A percentile compares a stretch with the other conserved stretches of the same genome.
These are phyloP conservation scores for Leccinum rimulosum DNA, from an alignment of 768 basidiomycete species.

Conservation along the genomic window DNA sequence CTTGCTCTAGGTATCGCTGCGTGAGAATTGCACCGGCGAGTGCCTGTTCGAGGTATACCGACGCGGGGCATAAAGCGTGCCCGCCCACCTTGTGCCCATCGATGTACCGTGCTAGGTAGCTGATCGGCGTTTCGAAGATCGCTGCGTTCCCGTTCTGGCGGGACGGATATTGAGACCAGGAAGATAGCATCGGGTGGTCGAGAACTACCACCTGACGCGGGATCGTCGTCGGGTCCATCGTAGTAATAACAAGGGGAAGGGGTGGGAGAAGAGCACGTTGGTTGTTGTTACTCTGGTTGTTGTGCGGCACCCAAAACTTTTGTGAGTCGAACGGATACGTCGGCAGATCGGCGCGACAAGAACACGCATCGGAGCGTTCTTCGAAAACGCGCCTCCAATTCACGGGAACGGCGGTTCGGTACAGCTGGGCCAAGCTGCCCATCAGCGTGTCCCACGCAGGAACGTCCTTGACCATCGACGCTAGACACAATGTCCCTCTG, in stretches of 20 bases:
- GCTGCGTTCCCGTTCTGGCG: slow-evolving; percentile 35
- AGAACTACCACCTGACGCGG: slow-evolving; percentile 6
- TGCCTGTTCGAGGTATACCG: slow-evolving; percentile 59
- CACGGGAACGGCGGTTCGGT: slow-evolving; percentile 39
- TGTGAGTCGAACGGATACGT: slow-evolving; percentile 59
- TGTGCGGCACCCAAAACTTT: slow-evolving; percentile 56
- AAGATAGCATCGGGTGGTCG: slow-evolving; percentile 37
- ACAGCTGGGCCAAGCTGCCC: slow-evolving; percentile 48
- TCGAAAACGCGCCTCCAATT: slow-evolving; percentile 56
- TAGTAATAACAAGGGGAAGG: not conserved
- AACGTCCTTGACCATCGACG: slow-evolving; percentile 47
- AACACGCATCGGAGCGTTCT: slow-evolving; percentile 34
- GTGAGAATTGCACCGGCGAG: slow-evolving; percentile 44
- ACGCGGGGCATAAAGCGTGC: slow-evolving; percentile 60
- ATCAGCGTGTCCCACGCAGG: slow-evolving; percentile 46
- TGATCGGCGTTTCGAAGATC: slow-evolving; percentile 54
- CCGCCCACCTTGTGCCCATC: slow-evolving; percentile 58
- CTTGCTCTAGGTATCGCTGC: slow-evolving; percentile 30
- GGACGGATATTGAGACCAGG: slow-evolving; percentile 44
- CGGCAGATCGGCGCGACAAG: slow-evolving; percentile 52
- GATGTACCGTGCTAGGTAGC: slow-evolving; percentile 43
- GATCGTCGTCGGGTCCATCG: not conserved
- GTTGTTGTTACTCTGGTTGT: slow-evolving; percentile 26
- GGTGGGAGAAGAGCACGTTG: not conserved
- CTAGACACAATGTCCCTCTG: slow-evolving; percentile 40